Conservation (phyloP, 2,329 filamentous ascomycete genomes). For the Fusarium bulbicola region DNA sequence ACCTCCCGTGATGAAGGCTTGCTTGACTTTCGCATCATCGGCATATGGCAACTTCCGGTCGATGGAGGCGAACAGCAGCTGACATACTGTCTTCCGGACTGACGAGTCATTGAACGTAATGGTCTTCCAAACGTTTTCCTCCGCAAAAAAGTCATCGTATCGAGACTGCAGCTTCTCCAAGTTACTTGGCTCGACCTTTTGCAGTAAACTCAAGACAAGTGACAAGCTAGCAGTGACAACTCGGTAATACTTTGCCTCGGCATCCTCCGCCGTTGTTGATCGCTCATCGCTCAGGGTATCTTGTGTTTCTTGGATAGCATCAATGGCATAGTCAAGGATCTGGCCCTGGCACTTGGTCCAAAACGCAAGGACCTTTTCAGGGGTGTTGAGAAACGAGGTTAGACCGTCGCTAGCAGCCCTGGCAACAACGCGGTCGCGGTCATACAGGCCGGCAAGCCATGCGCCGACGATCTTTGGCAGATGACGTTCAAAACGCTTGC, state of each 20-base stretch:
- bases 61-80: conserved; percentile 61
- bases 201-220: conserved; percentile 63
- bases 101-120: conserved; percentile 69
- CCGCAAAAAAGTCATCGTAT: conserved; percentile 73
- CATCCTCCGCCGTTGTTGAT: conserved; percentile 83
- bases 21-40: conserved; percentile 61
- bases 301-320: conserved; percentile 82
- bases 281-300: conserved; percentile 90
- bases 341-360: conserved; percentile 83
- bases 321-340: conserved; percentile 83
- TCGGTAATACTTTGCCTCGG: conserved; percentile 83
- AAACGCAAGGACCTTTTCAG: conserved; percentile 80
- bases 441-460: conserved; percentile 92
- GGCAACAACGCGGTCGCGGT: conserved; percentile 80
- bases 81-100: conserved; percentile 61
- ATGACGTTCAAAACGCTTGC: conserved; percentile 84
- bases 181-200: conserved; percentile 59
- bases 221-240: conserved; percentile 69
- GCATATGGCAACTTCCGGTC: conserved; percentile 58
- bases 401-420: conserved; percentile 82
- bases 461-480: conserved; percentile 81
- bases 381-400: conserved; percentile 76
- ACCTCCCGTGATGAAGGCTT: conserved; percentile 75
- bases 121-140: conserved; percentile 72
- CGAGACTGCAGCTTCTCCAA: conserved; percentile 66